Evolutionary conservation across 805 yeast species (phyloP).

Genomic region (Candida easanensis): DNA sequence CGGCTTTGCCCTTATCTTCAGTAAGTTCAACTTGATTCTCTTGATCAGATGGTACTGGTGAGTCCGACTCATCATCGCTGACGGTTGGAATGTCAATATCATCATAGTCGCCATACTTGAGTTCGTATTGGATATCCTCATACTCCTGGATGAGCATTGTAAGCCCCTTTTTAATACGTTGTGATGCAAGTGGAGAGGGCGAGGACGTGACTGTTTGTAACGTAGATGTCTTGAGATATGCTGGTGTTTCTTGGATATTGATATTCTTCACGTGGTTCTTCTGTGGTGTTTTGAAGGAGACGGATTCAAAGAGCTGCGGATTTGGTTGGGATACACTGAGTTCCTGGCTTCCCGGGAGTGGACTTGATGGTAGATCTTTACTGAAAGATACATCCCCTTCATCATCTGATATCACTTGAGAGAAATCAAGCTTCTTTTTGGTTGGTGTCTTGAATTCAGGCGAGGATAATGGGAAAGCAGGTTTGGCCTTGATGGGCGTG

Average conservation of each 20-base stretch:
- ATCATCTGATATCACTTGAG: conserved; percentile 7
- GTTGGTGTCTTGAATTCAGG: conserved; percentile 12
- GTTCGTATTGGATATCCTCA: conserved; percentile 32
- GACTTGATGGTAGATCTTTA: conserved; percentile 1
- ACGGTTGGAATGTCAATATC: conserved; percentile 17
- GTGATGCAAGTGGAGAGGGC: conserved; percentile 30
- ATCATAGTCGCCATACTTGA: conserved; percentile 25
- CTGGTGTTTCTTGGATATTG: conserved; percentile 36
- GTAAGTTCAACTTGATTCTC: conserved; percentile 3
- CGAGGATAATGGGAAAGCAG: background rate
- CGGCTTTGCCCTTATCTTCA: conserved; percentile 14
- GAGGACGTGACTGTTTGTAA: conserved; percentile 14
- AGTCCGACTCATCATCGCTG: conserved; percentile 18
- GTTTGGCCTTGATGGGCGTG: conserved; percentile 16
- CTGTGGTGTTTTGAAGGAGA: conserved; percentile 21
- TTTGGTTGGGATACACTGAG: no score
- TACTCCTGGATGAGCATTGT: conserved; percentile 48
- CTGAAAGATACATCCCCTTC: background rate
- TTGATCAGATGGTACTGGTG: conserved; percentile 20
- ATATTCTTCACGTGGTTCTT: conserved; percentile 4
- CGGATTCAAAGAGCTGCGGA: background rate
- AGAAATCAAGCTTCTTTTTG: conserved; percentile 14
- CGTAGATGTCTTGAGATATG: conserved; percentile 35
- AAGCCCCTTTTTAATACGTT: conserved; percentile 32
- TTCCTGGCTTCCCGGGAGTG: background rate